Base-by-base conservation (phyloP, 371 early-diverging fungal genomes). In the Mortierella sp. region DNA sequence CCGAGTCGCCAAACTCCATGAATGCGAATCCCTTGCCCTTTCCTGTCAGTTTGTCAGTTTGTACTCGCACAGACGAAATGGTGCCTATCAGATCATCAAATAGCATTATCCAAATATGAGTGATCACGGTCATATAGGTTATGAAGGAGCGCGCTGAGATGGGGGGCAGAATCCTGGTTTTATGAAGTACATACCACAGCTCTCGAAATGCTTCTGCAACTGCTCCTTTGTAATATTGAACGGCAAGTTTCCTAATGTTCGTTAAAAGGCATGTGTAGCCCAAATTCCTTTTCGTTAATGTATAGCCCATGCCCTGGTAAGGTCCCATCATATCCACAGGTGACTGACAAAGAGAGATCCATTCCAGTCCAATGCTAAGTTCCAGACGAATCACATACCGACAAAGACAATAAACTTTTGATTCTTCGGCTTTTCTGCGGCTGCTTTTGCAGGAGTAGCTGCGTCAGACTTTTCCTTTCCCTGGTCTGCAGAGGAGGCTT, bases 21-120 rank as follows among this genome's bases (percentile, higher is more conserved):
- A 94, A 94, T 9, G 92, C 93, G 75, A 90, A 94, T 1, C 94
- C 94, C 66, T 92, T 91, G 66, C 89, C 88, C 68, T 91, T 90
- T 43, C 89, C 88, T 0, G 94, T 93, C 3, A 81, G 80, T 68
- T 91, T 93, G 74, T 93, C 90, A 4, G 93, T 92, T 74, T 91
- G 84, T 12, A 94, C 70, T 53, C 94, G 91, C 6, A 90, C 85
- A 0, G 91, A 88, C 14, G 82, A 80, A 43, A 90, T 85, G 50
- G 81, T 82, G 56, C 84, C 89, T 76, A 47, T 12, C 15, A 19
- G 29, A 30, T 23, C 25, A 21, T 37, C 37, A 57, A 14, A 55
- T 19, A 52, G 47, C 23, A 21, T 14, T 50, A 14, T 50, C 50
- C 4, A 14, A 50, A 4, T n/a, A 4, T 50, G 29, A 1, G 23